A percentile compares a stretch with the other conserved stretches of the same genome.
Evolutionary conservation across 2,329 filamentous ascomycete species (phyloP).

Genomic region (Colletotrichum liaoningense): DNA sequence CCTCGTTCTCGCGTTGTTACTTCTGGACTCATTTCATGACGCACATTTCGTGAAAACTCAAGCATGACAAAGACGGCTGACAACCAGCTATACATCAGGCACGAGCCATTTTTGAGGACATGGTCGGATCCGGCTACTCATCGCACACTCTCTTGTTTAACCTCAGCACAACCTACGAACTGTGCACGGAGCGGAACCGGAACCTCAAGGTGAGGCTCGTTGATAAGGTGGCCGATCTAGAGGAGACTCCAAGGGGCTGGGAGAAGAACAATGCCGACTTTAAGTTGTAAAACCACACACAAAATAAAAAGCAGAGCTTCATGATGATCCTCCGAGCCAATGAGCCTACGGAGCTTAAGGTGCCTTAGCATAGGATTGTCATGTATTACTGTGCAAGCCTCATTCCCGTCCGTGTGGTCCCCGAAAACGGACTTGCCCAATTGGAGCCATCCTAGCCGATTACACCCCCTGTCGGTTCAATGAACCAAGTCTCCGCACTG

Average conservation of each 20-base stretch:
- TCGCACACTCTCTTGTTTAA: slow-evolving; percentile 91
- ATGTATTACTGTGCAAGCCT: not conserved
- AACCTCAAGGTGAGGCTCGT: slow-evolving; percentile 78
- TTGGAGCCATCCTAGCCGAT: not conserved
- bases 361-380: too few species aligned
- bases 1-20: not conserved
- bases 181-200: slow-evolving; percentile 83
- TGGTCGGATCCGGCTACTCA: slow-evolving; percentile 71
- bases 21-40: not conserved
- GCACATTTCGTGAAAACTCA: not conserved
- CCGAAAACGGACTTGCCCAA: slow-evolving; percentile 11
- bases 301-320: not conserved
- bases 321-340: not conserved
- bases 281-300: slow-evolving; percentile 67
- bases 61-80: slow-evolving; percentile 38
- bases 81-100: slow-evolving; percentile 58
- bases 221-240: slow-evolving; percentile 73
- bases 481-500: not conserved
- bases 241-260: slow-evolving; percentile 70
- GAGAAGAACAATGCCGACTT: slow-evolving; percentile 81
- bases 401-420: slow-evolving; percentile 3
- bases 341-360: too few species aligned
- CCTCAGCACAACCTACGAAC: slow-evolving; percentile 88
- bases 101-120: slow-evolving; percentile 71
- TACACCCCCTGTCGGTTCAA: not conserved